Conservation (phyloP, 2,329 filamentous ascomycete species). For the Pleurostoma richardsiae region DNA sequence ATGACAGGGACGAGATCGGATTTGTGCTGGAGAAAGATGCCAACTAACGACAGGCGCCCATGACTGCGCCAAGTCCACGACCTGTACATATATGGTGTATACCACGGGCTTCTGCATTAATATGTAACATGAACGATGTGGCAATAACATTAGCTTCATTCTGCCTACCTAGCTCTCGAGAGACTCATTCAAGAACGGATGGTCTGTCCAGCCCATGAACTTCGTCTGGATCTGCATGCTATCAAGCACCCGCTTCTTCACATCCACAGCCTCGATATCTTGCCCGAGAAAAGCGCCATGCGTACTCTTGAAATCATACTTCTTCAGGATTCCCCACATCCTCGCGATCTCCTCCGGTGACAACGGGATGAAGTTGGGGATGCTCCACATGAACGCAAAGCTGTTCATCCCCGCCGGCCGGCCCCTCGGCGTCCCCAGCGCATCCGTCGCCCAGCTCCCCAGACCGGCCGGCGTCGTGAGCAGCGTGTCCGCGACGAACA, state of each 20-base stretch:
- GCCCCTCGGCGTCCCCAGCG: slow-evolving; percentile 24
- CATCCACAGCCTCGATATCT: slow-evolving; percentile 51
- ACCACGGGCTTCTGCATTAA: background rate
- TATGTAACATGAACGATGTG: background rate
- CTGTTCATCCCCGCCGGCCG: slow-evolving; percentile 41
- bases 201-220: slow-evolving; percentile 39
- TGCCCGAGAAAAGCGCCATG: slow-evolving; percentile 62
- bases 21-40: slow-evolving; percentile 19
- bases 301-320: slow-evolving; percentile 58
- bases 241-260: slow-evolving; percentile 64
- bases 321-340: slow-evolving; percentile 66
- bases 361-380: slow-evolving; percentile 71
- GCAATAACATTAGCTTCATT: too few relatives aligned
- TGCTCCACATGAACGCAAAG: slow-evolving; percentile 73
- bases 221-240: slow-evolving; percentile 71
- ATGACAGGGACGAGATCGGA: slow-evolving; percentile 44
- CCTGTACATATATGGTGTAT: background rate
- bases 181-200: slow-evolving; percentile 27
- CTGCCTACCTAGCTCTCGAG: background rate
- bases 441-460: slow-evolving; percentile 40
- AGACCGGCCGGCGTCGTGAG: slow-evolving; percentile 60
- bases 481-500: slow-evolving; percentile 77
- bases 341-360: slow-evolving; percentile 54
- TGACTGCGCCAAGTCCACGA: background rate
- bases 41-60: background rate